phyloP scores from a whole-genome alignment of 208 protist species.

The Trypanosoma mega region DNA sequence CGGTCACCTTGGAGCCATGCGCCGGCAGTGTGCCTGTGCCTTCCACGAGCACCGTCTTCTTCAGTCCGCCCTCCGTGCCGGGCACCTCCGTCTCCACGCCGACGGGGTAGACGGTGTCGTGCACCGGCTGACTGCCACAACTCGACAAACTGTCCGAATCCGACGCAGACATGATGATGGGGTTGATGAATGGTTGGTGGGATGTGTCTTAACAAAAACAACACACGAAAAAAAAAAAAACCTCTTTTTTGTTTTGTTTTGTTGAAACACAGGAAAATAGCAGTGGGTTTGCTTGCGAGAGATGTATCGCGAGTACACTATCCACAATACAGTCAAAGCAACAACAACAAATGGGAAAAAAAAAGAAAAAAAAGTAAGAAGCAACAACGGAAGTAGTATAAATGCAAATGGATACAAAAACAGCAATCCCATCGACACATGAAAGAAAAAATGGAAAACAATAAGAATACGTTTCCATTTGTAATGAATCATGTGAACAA shows the following conservation, averaged over 20 bases:
- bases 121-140: constrained; percentile 62
- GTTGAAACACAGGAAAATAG: no score
- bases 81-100: constrained; percentile 73
- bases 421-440: constrained; percentile 21
- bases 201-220: no score
- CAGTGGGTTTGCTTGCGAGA: no score
- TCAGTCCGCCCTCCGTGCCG: constrained; percentile 60
- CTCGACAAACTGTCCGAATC: constrained; percentile 26
- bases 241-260: no score
- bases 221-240: no score
- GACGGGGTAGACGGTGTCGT: constrained; percentile 74
- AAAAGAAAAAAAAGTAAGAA: constrained; percentile 11
- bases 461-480: constrained; percentile 2
- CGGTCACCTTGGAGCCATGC: constrained; percentile 80
- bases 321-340: no score
- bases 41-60: constrained; percentile 82
- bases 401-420: not conserved
- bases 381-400: constrained; percentile 10
- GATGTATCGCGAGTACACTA: no score
- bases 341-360: no score
- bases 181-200: not conserved
- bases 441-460: constrained; percentile 7
- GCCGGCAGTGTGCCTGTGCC: constrained; percentile 64
- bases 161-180: not conserved
- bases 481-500: not conserved